Percentiles rank a stretch among this genome's conserved stretches.
Evolutionary conservation across 441 rosid genomes (phyloP).

Genomic region (Arabidopsis lyrata): DNA sequence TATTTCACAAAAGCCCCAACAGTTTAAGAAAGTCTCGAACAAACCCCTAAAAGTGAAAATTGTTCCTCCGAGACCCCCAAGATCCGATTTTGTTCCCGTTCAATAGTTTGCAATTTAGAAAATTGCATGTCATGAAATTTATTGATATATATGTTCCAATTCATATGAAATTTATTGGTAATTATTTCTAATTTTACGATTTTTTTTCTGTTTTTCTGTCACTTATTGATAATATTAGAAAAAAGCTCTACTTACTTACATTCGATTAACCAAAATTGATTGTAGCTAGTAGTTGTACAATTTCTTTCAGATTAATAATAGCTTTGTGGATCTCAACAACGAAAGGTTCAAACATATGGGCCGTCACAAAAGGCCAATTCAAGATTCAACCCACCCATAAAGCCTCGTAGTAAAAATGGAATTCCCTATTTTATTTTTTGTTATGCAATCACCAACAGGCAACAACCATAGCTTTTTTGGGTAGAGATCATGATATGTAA

Average conservation of each 20-base stretch:
- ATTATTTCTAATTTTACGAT: neutral
- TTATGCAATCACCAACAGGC: neutral
- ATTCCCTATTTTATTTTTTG: neutral
- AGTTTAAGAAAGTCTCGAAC: constrained; percentile 10
- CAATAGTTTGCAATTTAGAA: neutral
- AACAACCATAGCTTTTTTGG: neutral
- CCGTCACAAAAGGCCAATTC: constrained; percentile 24
- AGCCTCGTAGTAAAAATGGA: neutral
- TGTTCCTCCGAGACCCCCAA: constrained; percentile 18
- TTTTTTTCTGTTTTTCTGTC: neutral
- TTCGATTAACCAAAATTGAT: neutral
- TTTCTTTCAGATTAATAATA: neutral
- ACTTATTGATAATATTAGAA: no score
- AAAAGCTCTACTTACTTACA: neutral
- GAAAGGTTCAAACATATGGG: constrained; percentile 6
- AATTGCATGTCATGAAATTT: neutral
- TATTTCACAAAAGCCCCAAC: neutral
- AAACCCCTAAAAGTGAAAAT: constrained; percentile 14
- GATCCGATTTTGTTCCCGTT: constrained; percentile 5
- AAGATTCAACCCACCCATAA: neutral
- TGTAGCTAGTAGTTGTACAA: neutral
- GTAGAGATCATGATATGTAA: neutral
- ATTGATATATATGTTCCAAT: neutral
- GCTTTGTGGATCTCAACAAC: neutral
- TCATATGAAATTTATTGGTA: neutral